Evolutionary conservation across 2,329 filamentous ascomycete genomes (phyloP).

Genomic region (Verticillium tricorpus): DNA sequence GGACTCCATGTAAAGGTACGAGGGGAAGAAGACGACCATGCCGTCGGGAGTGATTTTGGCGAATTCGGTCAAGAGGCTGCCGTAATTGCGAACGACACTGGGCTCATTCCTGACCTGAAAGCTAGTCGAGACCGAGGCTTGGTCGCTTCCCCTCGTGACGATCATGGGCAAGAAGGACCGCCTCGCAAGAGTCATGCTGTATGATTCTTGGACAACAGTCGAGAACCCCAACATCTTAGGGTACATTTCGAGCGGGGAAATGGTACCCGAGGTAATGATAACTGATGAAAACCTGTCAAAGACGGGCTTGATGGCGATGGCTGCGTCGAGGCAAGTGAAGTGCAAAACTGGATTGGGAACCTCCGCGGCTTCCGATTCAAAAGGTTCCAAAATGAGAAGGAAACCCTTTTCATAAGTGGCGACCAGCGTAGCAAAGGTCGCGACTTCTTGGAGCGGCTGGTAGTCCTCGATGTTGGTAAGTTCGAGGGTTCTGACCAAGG

Average conservation of each 20-base stretch:
- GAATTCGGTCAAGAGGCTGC: conserved; percentile 88
- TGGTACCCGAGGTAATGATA: conserved; percentile 96
- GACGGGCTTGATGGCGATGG: conserved; percentile 95
- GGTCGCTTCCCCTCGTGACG: conserved; percentile 90
- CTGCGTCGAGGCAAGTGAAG: conserved; percentile 93
- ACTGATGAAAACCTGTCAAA: conserved; percentile 97
- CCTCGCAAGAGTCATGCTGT: conserved; percentile 91
- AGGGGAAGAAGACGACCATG: conserved; percentile 98
- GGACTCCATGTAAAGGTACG: conserved; percentile 98
- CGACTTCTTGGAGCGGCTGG: conserved; percentile 93
- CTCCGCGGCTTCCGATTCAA: conserved; percentile 89
- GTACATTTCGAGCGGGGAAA: conserved; percentile 97
- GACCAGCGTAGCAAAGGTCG: conserved; percentile 92
- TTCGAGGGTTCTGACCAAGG: conserved; percentile 88
- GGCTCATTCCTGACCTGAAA: conserved; percentile 96
- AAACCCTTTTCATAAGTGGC: conserved; percentile 98
- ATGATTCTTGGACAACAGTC: conserved; percentile 93
- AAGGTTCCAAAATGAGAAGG: conserved; percentile 92
- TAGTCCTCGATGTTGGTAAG: conserved; percentile 98
- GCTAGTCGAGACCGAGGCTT: conserved; percentile 85
- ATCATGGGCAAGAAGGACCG: conserved; percentile 98
- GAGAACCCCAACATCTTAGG: conserved; percentile 96
- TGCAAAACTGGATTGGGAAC: conserved; percentile 97
- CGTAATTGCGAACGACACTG: conserved; percentile 95
- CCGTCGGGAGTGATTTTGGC: conserved; percentile 94